Evolutionary conservation across 257 asterid species (phyloP), one percentile per base, ranked within the genome.

Genomic region (Eucommia ulmoides): DNA sequence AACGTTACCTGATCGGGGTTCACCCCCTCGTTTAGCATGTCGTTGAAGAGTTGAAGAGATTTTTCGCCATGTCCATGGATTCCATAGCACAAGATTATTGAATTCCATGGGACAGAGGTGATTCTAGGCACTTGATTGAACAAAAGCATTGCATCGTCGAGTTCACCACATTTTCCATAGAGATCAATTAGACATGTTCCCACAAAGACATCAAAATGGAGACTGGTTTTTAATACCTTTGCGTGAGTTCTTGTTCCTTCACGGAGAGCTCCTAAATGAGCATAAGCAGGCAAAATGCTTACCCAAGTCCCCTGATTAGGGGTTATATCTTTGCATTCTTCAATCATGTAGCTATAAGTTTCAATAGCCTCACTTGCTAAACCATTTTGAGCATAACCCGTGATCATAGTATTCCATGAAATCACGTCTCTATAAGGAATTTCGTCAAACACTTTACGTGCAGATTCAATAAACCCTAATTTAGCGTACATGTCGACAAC

Each of bases 401-500:
- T 61, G 45, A 87, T 80, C 77, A 87, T 66, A 33, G 96, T 71
- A 75, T 78, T 86, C 93, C 94, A 86, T 17, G 96, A 74, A 62
- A 87, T 74, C 24, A 70, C 76, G 62, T 83, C 94, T 60, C 74
- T 87, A 54, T 51, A 26, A 55, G 74, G 76, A 55, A 78, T 64
- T 29, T 59, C 64, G 14, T 76, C 74, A 54, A 87, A 87, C 44
- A 74, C 78, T 68, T 69, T 64, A 48, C 48, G 69, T 29, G 93
- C 84, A 49, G 64, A 74, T 33, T 72, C 84, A 19, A 68, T 52
- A 35, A 72, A 23, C 57, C 96, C 94, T 67, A 78, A 55, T 65
- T 87, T 87, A 33, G 84, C 84, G 71, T 87, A 87, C 96, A 87
- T 87, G 67, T 87, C 94, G 19, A 80, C 76, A 33, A 87, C 66